These are phyloP conservation scores for Yamadazyma laniorum DNA, from an alignment of 805 yeast genomes.

Conservation along the genomic window DNA sequence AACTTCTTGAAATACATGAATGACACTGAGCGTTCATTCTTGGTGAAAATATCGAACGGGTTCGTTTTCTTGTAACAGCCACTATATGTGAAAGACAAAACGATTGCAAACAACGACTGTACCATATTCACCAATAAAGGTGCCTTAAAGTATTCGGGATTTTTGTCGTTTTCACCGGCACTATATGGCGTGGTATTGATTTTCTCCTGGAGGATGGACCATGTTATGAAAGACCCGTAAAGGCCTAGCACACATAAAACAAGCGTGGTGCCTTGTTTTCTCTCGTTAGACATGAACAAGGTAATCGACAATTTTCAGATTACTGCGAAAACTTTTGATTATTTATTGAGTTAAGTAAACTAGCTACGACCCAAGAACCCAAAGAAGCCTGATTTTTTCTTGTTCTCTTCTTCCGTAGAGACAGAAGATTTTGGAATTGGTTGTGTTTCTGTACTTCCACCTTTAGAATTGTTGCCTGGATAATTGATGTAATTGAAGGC, in stretches of 20 bases:
- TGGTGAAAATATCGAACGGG: constrained; percentile 32
- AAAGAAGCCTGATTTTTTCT: constrained; percentile 63
- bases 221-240: constrained; percentile 80
- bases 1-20: constrained; percentile 33
- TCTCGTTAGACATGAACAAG: background rate
- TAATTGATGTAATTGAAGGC: constrained; percentile 80
- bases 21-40: constrained; percentile 21
- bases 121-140: constrained; percentile 75
- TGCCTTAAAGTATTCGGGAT: constrained; percentile 53
- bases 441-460: constrained; percentile 13
- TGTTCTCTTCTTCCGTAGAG: constrained; percentile 24
- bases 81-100: constrained; percentile 65
- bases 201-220: constrained; percentile 93
- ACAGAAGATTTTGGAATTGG: constrained; percentile 1
- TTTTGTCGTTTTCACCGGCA: constrained; percentile 37
- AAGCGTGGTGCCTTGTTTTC: constrained; percentile 11
- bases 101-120: constrained; percentile 72
- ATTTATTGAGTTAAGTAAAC: no score
- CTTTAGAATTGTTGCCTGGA: constrained; percentile 15
- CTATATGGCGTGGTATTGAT: constrained; percentile 69
- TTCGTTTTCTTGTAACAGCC: constrained; percentile 25
- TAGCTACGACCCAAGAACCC: constrained; percentile 62
- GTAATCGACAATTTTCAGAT: background rate
- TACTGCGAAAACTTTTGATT: background rate
- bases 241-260: constrained; percentile 56